Conservation (phyloP, 768 basidiomycete species). For the Phanerochaete sordida region DNA sequence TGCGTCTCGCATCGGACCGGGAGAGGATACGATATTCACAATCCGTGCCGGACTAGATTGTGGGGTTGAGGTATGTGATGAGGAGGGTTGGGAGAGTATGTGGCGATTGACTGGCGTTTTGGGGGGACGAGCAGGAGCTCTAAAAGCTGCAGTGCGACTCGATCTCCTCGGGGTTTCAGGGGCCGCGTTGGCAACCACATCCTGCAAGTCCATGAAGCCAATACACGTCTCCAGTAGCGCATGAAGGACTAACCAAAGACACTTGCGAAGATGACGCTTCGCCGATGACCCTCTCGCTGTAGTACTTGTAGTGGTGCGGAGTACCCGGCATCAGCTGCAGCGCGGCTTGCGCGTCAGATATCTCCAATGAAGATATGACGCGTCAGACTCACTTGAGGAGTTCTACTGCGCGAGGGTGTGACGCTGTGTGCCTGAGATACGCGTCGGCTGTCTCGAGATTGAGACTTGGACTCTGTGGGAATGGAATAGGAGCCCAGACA, state of each 20-base stretch:
- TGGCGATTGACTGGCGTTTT: slow-evolving; percentile 18
- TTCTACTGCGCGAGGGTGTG: slow-evolving; percentile 8
- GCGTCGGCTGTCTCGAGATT: slow-evolving; percentile 21
- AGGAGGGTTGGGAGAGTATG: slow-evolving; percentile 55
- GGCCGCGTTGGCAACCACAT: neutral
- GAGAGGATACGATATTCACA: slow-evolving; percentile 80
- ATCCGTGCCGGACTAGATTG: slow-evolving; percentile 58
- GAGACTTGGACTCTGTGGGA: slow-evolving; percentile 19
- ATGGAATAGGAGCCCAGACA: neutral
- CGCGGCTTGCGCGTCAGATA: slow-evolving; percentile 1
- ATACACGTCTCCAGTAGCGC: neutral
- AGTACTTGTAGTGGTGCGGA: slow-evolving; percentile 27
- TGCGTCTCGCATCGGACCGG: slow-evolving; percentile 67
- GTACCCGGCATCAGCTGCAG: slow-evolving; percentile 19
- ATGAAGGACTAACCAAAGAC: slow-evolving; percentile 11
- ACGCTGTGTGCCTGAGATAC: slow-evolving; percentile 7
- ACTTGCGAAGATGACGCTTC: slow-evolving; percentile 20
- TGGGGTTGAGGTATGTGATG: slow-evolving; percentile 57
- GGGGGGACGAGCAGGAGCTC: slow-evolving; percentile 12
- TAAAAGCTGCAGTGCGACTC: slow-evolving; percentile 7
- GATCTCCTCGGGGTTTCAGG: slow-evolving; percentile 10
- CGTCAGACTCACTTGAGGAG: slow-evolving; percentile 37
- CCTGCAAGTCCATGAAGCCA: slow-evolving; percentile 10
- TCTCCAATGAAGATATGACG: slow-evolving; percentile 34
- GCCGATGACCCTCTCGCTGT: slow-evolving; percentile 25